Evolutionary conservation across 371 early-diverging fungal species (phyloP), one percentile per base, ranked within the genome.

Genomic region (Catenaria anguillulae): DNA sequence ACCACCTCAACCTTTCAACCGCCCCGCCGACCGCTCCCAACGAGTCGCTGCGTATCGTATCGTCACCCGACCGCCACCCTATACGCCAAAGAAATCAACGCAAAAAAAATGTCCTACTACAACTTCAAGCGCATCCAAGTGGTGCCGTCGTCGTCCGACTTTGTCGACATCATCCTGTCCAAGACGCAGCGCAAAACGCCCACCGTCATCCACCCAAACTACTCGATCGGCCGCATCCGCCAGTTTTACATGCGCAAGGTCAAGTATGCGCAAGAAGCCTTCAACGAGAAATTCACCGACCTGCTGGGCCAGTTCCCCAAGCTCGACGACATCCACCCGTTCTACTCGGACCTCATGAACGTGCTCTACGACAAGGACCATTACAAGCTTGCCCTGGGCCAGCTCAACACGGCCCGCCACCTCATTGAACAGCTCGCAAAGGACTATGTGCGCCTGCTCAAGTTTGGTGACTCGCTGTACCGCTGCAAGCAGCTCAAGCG

Each of bases 321-420:
- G 67, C 81, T 99, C 42, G 99, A 99, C 77, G 98, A 97, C 72
- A 92, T 99, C 66, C 99, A 99, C 74, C 99, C 99, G 24, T 99
- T 99, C 80, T 98, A 98, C 73, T 84, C 97, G n/a, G 99, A 99
- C 76, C 77, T 99, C 68, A 97, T 99, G 92, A 99, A 99, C 77
- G 98, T 99, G 33, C 83, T 99, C 56, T 99, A 99, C 81, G 99
- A 99, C 83, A 90, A 91, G 75, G 99, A 99, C 74, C 99, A 99
- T 76, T 99, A 99, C 84, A 99, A 99, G 79, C 85, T 99, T 60
- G 98, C 99, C 33, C 81, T 99, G 63, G 98, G 97, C 61, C 99
- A 99, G 75, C 85, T 99, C 72, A 97, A 93, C 83, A 92, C 93
- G 42, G 95, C 98, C 40, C 90, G 85, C 67, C 94, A 93, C 66